Evolutionary conservation across 116 monocot species (phyloP).

Genomic region (Dioscorea cayenensis): DNA sequence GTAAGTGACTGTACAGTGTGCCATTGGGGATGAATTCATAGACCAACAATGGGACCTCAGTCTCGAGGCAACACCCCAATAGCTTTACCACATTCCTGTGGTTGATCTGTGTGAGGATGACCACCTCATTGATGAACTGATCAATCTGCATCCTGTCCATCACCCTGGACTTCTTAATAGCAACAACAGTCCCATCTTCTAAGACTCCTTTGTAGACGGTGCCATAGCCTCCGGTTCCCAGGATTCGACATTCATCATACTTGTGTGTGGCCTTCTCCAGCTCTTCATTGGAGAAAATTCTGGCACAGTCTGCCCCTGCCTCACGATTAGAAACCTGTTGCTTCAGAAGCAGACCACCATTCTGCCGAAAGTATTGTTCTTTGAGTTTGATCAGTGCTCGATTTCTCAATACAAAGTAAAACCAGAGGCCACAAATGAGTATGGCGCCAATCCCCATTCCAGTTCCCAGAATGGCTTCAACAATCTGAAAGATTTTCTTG

Average conservation of each 20-base stretch:
- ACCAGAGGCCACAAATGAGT: slow-evolving; percentile 17
- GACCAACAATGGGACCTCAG: slow-evolving; percentile 35
- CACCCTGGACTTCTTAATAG: slow-evolving; percentile 41
- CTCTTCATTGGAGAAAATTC: slow-evolving; percentile 38
- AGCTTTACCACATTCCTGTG: slow-evolving; percentile 39
- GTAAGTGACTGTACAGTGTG: slow-evolving; percentile 26
- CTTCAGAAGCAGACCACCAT: slow-evolving; percentile 35
- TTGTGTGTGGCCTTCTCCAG: slow-evolving; percentile 24
- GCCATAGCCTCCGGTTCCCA: slow-evolving; percentile 31
- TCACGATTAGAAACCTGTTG: slow-evolving; percentile 22
- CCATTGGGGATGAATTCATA: slow-evolving; percentile 39
- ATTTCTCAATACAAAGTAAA: slow-evolving; percentile 15
- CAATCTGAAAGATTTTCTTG: slow-evolving; percentile 18
- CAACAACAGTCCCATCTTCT: slow-evolving; percentile 22
- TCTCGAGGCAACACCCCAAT: slow-evolving; percentile 37
- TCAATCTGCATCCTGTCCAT: slow-evolving; percentile 34
- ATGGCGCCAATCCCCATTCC: slow-evolving; percentile 13
- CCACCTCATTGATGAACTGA: slow-evolving; percentile 35
- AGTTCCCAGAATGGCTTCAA: slow-evolving; percentile 24
- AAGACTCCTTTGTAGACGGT: slow-evolving; percentile 40
- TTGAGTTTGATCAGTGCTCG: slow-evolving; percentile 26
- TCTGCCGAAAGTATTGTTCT: slow-evolving; percentile 29
- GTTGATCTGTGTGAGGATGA: slow-evolving; percentile 39
- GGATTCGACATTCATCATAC: slow-evolving; percentile 15
- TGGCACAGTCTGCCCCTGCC: slow-evolving; percentile 3